phyloP scores from a whole-genome alignment of 176 grass and related monocot species.

The Oryza rufipogon region DNA sequence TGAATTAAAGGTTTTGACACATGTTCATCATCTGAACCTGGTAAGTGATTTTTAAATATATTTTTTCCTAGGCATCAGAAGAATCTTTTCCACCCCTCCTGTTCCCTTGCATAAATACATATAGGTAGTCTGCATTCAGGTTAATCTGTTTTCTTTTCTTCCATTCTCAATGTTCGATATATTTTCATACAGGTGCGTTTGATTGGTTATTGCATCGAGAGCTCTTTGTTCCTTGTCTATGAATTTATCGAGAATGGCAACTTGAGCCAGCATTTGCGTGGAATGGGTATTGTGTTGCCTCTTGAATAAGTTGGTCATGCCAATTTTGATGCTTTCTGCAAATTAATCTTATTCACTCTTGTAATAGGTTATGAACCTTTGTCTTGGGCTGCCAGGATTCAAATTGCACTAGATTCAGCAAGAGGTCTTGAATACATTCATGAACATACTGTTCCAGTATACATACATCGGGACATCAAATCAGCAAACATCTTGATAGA shows the following conservation, averaged over 20 bases:
- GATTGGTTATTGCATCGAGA: constrained; percentile 91
- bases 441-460: constrained; percentile 94
- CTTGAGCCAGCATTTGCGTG: constrained; percentile 81
- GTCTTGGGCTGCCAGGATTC: constrained; percentile 78
- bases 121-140: not conserved
- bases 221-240: constrained; percentile 89
- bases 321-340: constrained; percentile 39
- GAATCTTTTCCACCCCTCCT: not conserved
- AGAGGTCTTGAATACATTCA: constrained; percentile 99
- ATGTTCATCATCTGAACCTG: constrained; percentile 99
- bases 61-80: not conserved
- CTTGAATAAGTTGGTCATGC: not conserved
- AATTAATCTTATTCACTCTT: constrained; percentile 38
- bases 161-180: constrained; percentile 20
- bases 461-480: constrained; percentile 98
- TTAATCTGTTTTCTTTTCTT: not conserved
- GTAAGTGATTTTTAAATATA: constrained; percentile 47
- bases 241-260: constrained; percentile 96
- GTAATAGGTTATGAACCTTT: constrained; percentile 66
- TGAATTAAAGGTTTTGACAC: constrained; percentile 96
- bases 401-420: constrained; percentile 95
- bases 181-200: constrained; percentile 68
- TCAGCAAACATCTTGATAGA: constrained; percentile 98
- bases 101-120: not conserved
- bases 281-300: constrained; percentile 59